Evolutionary conservation across 2,329 filamentous ascomycete species (phyloP).

Genomic region (Cordyceps pruinosa): DNA sequence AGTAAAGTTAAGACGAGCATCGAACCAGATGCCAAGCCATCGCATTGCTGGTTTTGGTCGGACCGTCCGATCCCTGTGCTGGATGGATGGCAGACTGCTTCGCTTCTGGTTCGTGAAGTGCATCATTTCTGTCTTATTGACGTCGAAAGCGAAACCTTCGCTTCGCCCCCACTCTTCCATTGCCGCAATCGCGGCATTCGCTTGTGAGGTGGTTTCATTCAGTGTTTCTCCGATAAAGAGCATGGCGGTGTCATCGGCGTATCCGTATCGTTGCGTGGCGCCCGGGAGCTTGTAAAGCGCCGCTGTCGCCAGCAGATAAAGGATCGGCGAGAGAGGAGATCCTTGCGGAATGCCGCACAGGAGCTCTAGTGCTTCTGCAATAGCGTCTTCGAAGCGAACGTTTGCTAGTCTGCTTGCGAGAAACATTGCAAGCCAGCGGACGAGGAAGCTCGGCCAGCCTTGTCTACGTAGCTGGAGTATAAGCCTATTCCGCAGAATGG

Average conservation of each 20-base stretch:
- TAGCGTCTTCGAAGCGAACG: too few species aligned
- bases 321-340: slow-evolving; percentile 3
- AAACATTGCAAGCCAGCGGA: too few species aligned
- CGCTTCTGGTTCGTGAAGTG: slow-evolving; percentile 14
- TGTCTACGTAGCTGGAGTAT: too few species aligned
- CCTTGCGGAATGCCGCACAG: too few species aligned
- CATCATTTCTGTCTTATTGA: slow-evolving; percentile 19
- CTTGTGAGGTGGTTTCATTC: slow-evolving; percentile 11
- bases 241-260: slow-evolving; percentile 17
- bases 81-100: background rate
- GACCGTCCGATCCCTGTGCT: slow-evolving; percentile 2
- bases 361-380: too few species aligned
- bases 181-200: slow-evolving; percentile 11
- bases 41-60: slow-evolving; percentile 12
- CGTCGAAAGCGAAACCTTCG: slow-evolving; percentile 18
- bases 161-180: slow-evolving; percentile 15
- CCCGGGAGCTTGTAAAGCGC: too few species aligned
- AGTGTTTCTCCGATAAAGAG: slow-evolving; percentile 14
- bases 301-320: background rate
- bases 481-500: too few species aligned
- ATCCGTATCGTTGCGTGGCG: slow-evolving; percentile 14
- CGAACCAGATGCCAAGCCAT: slow-evolving; percentile 19
- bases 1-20: slow-evolving; percentile 15
- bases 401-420: too few species aligned
- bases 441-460: too few species aligned